Evolutionary conservation across 2,329 filamentous ascomycete species (phyloP).

Genomic region (Ceratocystis cubensis): DNA sequence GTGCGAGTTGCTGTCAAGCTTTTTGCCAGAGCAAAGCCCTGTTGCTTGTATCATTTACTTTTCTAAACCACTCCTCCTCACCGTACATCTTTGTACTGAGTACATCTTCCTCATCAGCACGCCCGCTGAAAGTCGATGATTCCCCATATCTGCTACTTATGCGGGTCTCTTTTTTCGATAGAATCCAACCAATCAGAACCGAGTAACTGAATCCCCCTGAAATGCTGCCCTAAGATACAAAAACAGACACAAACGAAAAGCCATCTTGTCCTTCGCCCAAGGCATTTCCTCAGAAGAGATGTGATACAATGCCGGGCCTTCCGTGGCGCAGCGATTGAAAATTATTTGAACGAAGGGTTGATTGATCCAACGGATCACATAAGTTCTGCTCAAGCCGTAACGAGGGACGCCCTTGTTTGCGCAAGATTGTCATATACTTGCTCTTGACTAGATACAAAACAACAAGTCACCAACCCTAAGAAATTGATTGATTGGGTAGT

Average conservation of each 20-base stretch:
- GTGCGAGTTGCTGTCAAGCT: too few species aligned
- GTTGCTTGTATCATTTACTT: not conserved
- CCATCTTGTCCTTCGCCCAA: not conserved
- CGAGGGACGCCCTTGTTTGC: too few species aligned
- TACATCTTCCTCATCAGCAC: not conserved
- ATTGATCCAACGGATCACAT: not conserved
- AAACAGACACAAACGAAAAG: not conserved
- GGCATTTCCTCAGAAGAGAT: not conserved
- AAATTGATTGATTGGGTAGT: too few species aligned
- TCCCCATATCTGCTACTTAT: not conserved
- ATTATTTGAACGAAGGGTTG: not conserved
- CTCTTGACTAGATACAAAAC: too few species aligned
- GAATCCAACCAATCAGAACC: not conserved
- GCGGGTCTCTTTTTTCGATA: not conserved
- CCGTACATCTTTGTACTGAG: too few species aligned
- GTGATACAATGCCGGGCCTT: slow-evolving; percentile 1
- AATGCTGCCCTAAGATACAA: not conserved
- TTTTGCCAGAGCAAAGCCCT: not conserved
- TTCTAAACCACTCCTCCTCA: not conserved
- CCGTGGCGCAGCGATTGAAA: not conserved
- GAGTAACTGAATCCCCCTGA: not conserved
- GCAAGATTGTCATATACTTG: too few species aligned
- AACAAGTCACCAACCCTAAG: too few species aligned
- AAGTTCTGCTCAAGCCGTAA: too few species aligned
- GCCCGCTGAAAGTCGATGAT: not conserved